Conservation (phyloP, 1,139 yeast genomes). For the Petasospora fabianii region DNA sequence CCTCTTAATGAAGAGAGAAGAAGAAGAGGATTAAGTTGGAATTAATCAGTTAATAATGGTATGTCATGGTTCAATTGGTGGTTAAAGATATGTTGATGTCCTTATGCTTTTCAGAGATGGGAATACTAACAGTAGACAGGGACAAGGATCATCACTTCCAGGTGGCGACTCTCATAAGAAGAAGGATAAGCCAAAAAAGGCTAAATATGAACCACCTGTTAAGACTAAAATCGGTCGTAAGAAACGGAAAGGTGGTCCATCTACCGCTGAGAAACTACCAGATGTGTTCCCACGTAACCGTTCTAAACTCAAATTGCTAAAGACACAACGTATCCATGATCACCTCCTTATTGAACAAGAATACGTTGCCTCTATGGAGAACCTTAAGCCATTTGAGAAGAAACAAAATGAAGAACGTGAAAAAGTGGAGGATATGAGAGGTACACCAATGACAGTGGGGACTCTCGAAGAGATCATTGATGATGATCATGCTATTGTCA, state of each 20-base stretch:
- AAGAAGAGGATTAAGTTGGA: too few relatives aligned
- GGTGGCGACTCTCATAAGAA: conserved; percentile 70
- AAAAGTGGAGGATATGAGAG: conserved; percentile 92
- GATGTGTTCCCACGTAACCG: conserved; percentile 88
- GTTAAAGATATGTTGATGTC: background rate
- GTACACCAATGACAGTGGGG: conserved; percentile 96
- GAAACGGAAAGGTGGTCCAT: conserved; percentile 90
- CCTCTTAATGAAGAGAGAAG: too few relatives aligned
- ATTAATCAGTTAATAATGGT: conserved; percentile 2
- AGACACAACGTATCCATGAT: conserved; percentile 95
- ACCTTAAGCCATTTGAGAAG: conserved; percentile 93
- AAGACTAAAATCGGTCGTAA: conserved; percentile 89
- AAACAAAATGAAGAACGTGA: conserved; percentile 95
- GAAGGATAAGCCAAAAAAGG: conserved; percentile 74
- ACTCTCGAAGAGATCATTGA: conserved; percentile 95
- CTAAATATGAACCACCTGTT: conserved; percentile 98
- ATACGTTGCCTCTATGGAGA: conserved; percentile 92
- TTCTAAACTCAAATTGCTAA: conserved; percentile 83
- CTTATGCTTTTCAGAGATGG: background rate
- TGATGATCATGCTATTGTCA: conserved; percentile 98
- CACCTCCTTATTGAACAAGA: conserved; percentile 94
- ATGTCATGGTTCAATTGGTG: background rate
- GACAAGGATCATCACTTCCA: conserved; percentile 78
- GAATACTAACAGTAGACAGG: conserved; percentile 35
- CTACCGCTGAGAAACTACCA: conserved; percentile 80